Evolutionary conservation across 768 basidiomycete species (phyloP).

Genomic region (Boletus rubescentipes): DNA sequence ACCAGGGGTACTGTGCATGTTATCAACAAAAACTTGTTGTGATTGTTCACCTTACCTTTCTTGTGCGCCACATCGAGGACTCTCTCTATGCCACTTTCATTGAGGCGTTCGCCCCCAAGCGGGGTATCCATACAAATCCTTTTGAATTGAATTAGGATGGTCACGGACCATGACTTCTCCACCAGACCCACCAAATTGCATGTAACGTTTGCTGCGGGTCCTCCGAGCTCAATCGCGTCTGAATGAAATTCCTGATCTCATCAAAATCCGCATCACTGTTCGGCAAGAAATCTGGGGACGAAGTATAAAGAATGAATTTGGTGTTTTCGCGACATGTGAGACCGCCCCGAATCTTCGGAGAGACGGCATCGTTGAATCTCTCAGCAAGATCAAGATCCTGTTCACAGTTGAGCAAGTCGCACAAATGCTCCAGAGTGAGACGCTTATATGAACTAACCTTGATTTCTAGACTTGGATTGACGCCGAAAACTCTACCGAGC

Average conservation of each 20-base stretch:
- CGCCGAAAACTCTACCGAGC: slow-evolving; percentile 3
- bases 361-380: background rate
- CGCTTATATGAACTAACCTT: background rate
- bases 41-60: background rate
- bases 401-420: background rate
- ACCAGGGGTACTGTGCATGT: slow-evolving; percentile 1
- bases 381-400: background rate
- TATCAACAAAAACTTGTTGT: background rate
- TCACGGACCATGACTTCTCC: background rate
- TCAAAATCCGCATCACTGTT: slow-evolving; percentile 10
- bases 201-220: background rate
- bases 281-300: slow-evolving; percentile 1
- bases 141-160: background rate
- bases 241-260: background rate
- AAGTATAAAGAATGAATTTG: slow-evolving; percentile 7
- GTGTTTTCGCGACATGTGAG: background rate
- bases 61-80: slow-evolving; percentile 5
- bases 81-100: slow-evolving; percentile 8
- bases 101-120: slow-evolving; percentile 4
- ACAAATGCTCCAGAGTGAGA: background rate
- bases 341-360: background rate
- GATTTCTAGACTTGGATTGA: background rate
- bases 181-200: slow-evolving; percentile 1
- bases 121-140: slow-evolving; percentile 9
- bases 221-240: background rate